These are phyloP conservation scores for Schoenoplectus triqueter DNA, from an alignment of 202 grass and related monocot genomes.

Conservation along the genomic window DNA sequence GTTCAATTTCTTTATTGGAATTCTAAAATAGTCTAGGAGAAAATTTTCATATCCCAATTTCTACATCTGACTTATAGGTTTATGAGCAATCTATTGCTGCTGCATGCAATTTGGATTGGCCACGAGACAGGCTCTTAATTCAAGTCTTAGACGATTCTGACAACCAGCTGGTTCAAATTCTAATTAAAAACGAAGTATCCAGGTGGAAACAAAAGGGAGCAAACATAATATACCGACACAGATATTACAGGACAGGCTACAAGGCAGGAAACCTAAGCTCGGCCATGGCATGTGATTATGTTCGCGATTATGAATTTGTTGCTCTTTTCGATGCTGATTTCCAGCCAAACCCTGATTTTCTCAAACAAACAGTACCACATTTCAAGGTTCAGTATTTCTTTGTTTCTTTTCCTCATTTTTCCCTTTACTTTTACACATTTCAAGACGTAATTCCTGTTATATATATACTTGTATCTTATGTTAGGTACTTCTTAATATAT, in stretches of 20 bases:
- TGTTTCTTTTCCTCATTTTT: neutral
- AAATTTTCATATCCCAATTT: neutral
- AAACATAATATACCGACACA: conserved; percentile 72
- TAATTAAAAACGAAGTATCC: conserved; percentile 78
- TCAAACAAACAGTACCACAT: conserved; percentile 74
- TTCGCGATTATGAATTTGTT: conserved; percentile 80
- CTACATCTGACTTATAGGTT: conserved; percentile 50
- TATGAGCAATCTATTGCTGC: conserved; percentile 83
- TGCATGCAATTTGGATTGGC: conserved; percentile 74
- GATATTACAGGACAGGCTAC: conserved; percentile 72
- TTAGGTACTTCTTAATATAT: neutral
- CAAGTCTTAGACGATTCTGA: conserved; percentile 86
- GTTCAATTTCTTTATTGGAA: neutral
- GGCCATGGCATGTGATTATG: conserved; percentile 84
- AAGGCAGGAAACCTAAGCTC: conserved; percentile 88
- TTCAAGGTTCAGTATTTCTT: conserved; percentile 56
- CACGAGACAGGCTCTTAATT: conserved; percentile 60
- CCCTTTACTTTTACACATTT: neutral
- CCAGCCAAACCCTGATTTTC: conserved; percentile 74
- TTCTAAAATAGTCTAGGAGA: neutral
- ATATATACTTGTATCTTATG: neutral
- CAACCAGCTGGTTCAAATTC: conserved; percentile 53
- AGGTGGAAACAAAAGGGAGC: conserved; percentile 76
- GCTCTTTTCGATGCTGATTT: conserved; percentile 89
- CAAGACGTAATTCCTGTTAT: neutral